Evolutionary conservation across 2,329 filamentous ascomycete genomes (phyloP), one percentile per base, ranked within the genome.

Genomic region (Calonectria multiphialidica): DNA sequence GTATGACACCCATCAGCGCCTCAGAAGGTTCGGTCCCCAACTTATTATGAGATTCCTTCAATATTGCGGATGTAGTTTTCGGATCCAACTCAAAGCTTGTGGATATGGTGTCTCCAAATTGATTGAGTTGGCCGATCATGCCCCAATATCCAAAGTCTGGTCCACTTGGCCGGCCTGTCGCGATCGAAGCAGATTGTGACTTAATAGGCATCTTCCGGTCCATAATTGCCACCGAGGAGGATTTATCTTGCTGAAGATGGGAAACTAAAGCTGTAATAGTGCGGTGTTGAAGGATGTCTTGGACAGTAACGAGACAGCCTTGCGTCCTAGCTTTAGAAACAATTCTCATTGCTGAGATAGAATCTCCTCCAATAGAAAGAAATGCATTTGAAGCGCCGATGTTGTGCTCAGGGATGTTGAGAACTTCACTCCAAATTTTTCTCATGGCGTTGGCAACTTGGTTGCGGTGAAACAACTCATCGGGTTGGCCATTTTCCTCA

Each of bases 321-420:
- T 21, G 15, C 2, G 59, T 9, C 13, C 71, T 45, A 12, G 57
- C 59, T 15, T 21, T 25, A 4, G 66, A 55, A 33, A 64, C 62
- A 13, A 72, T n/a, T 30, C 83, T 86, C n/a, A 72, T 72, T 1
- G 71, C 71, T 8, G 45, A 28, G 18, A 72, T 66, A 23, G 64
- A 64, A 23, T 65, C 66, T 21, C 71, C 69, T n/a, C 67, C 65
- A 21, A 68, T 21, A 15, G 57, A 66, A 23, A 67, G 87, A 77
- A 89, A 89, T 76, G 84, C 87, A 72, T 88, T 84, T 2, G 86
- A 82, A 3, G 82, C 4, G 5, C 53, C 33, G 8, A 59, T 59
- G 3, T 33, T 23, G 3, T 59, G 18, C 33, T 37, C 35, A 72
- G 78, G 72, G 5, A 86, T 73, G 3, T 75, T 75, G 4, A 88